These are phyloP conservation scores for Oemleria cerasiformis DNA, from an alignment of 306 rosid genomes.

Conservation along the genomic window DNA sequence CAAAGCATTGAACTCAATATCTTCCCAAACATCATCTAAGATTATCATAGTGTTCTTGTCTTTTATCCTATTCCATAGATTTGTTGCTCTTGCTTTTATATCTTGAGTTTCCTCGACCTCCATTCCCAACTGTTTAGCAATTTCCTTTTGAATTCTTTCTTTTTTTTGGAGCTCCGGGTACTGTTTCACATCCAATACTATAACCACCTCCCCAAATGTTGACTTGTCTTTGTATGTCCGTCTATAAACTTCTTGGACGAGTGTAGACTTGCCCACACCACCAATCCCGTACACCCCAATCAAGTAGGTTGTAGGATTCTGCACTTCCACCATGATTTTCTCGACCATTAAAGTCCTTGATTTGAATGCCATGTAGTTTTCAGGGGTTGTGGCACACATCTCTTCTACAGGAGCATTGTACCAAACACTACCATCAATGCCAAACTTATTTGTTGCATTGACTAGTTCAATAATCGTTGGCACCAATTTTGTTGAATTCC, in stretches of 20 bases:
- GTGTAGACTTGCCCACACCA: constrained; percentile 28
- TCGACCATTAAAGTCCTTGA: constrained; percentile 3
- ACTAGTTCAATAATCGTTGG: neutral
- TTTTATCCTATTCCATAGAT: constrained; percentile 3
- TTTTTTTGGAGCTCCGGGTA: neutral
- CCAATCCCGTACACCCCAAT: constrained; percentile 26
- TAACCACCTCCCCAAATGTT: neutral
- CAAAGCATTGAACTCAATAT: constrained; percentile 13
- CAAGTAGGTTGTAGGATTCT: neutral
- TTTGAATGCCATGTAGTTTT: neutral
- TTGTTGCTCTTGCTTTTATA: neutral
- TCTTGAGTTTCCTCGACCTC: neutral
- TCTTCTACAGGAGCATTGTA: neutral
- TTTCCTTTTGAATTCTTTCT: constrained; percentile 5
- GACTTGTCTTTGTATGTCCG: neutral
- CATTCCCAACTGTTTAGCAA: neutral
- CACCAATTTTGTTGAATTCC: neutral
- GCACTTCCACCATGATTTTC: constrained; percentile 1
- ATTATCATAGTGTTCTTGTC: constrained; percentile 9
- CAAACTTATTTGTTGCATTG: neutral
- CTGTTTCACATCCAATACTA: neutral
- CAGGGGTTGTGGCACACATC: neutral
- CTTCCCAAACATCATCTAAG: constrained; percentile 32
- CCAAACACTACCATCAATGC: neutral
- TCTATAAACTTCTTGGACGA: constrained; percentile 6